Conservation (phyloP, 106 monocot species). For the Dioscorea zingiberensis region DNA sequence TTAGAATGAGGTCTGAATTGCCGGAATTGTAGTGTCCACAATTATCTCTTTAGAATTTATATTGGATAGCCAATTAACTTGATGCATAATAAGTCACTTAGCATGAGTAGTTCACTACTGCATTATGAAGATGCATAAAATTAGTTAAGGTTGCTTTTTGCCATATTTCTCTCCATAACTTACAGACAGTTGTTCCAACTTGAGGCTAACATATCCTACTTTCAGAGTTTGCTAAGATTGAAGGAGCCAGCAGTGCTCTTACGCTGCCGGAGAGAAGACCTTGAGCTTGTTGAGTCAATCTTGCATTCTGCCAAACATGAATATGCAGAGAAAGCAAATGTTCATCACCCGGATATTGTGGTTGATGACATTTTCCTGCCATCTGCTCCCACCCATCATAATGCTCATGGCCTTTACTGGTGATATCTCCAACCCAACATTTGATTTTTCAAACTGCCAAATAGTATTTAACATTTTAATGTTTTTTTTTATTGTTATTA, state of each 20-base stretch:
- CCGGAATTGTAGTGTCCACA: too few relatives aligned
- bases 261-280: slow-evolving; percentile 69
- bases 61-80: too few relatives aligned
- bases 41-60: too few relatives aligned
- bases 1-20: too few relatives aligned
- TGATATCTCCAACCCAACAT: slow-evolving; percentile 16
- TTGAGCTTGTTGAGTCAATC: slow-evolving; percentile 45
- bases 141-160: too few relatives aligned
- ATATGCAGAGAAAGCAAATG: slow-evolving; percentile 69
- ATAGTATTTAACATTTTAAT: background rate
- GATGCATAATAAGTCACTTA: too few relatives aligned
- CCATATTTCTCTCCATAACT: too few relatives aligned
- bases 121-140: too few relatives aligned
- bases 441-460: background rate
- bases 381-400: slow-evolving; percentile 41
- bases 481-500: background rate
- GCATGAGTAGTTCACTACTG: too few relatives aligned
- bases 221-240: slow-evolving; percentile 71
- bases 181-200: too few relatives aligned
- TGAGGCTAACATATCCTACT: too few relatives aligned
- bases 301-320: slow-evolving; percentile 57
- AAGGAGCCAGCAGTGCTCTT: slow-evolving; percentile 87
- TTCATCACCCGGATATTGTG: slow-evolving; percentile 54
- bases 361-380: slow-evolving; percentile 70
- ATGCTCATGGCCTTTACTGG: slow-evolving; percentile 64